phyloP scores from a whole-genome alignment of 257 asterid genomes.

The Solanum corneliomulleri region DNA sequence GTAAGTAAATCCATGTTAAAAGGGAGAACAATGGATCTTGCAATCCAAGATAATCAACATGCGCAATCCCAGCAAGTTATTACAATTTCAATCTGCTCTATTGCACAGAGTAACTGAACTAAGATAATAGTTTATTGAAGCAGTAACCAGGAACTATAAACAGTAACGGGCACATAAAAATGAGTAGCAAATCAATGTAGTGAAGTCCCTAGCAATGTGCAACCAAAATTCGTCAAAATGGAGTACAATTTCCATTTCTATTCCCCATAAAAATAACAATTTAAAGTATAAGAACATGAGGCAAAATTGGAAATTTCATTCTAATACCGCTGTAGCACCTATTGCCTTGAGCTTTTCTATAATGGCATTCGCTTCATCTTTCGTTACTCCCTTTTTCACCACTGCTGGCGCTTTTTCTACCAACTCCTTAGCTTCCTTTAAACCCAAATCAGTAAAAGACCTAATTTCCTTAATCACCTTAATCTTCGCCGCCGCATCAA shows the following conservation, averaged over 20 bases:
- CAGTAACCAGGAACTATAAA: background rate
- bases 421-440: constrained; percentile 83
- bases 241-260: background rate
- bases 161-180: background rate
- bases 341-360: constrained; percentile 61
- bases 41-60: background rate
- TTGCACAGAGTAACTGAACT: background rate
- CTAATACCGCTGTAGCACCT: constrained; percentile 73
- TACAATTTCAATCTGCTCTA: background rate
- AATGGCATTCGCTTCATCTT: constrained; percentile 71
- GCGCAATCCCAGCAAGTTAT: background rate
- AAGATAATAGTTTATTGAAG: background rate
- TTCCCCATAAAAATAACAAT: background rate
- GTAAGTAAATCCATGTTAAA: background rate
- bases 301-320: constrained; percentile 14
- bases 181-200: background rate
- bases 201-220: background rate
- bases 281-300: background rate
- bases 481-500: constrained; percentile 59
- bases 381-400: constrained; percentile 62
- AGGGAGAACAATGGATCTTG: background rate
- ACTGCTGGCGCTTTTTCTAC: constrained; percentile 73
- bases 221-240: background rate
- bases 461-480: constrained; percentile 87
- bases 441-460: constrained; percentile 63